These are phyloP conservation scores for Durotheca rogersii DNA, from an alignment of 495 filamentous ascomycete genomes.

Conservation along the genomic window DNA sequence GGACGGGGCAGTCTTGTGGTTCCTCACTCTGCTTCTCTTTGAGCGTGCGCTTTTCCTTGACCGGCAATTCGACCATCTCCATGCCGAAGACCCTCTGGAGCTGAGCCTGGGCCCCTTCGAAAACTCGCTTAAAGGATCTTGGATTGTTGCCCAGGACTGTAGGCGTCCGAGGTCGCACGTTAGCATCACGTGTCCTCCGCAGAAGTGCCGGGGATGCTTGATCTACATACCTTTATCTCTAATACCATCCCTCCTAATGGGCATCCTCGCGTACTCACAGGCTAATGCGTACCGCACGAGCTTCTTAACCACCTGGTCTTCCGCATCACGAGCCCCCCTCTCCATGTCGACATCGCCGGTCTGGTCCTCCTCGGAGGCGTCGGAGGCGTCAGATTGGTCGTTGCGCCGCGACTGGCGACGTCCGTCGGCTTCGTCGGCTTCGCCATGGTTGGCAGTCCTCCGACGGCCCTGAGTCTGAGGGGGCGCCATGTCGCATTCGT, in stretches of 20 bases:
- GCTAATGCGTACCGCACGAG: constrained; percentile 86
- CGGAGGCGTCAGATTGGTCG: constrained; percentile 37
- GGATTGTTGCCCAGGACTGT: constrained; percentile 55
- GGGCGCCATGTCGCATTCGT: constrained; percentile 24
- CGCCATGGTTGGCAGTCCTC: constrained; percentile 22
- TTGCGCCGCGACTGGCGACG: constrained; percentile 29
- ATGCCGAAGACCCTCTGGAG: constrained; percentile 74
- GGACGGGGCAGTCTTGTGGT: constrained; percentile 9
- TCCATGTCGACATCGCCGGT: constrained; percentile 44
- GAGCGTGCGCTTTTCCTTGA: constrained; percentile 74
- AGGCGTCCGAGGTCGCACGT: constrained; percentile 2
- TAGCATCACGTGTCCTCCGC: constrained; percentile 10
- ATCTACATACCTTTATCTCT: constrained; percentile 60
- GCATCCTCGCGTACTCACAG: constrained; percentile 79
- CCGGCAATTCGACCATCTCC: constrained; percentile 79
- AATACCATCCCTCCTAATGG: constrained; percentile 77
- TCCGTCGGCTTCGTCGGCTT: constrained; percentile 11
- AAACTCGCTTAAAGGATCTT: constrained; percentile 67
- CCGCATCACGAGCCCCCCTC: constrained; percentile 33
- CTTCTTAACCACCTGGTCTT: constrained; percentile 78
- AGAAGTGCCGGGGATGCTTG: too few relatives aligned
- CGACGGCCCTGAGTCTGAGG: constrained; percentile 28
- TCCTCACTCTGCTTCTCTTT: constrained; percentile 65
- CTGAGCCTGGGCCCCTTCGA: constrained; percentile 64
- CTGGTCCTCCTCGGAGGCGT: constrained; percentile 32